Percentiles rank a stretch among this genome's conserved stretches.
Evolutionary conservation across 345 rosid species (phyloP).

Genomic region (Rhodomyrtus tomentosa): DNA sequence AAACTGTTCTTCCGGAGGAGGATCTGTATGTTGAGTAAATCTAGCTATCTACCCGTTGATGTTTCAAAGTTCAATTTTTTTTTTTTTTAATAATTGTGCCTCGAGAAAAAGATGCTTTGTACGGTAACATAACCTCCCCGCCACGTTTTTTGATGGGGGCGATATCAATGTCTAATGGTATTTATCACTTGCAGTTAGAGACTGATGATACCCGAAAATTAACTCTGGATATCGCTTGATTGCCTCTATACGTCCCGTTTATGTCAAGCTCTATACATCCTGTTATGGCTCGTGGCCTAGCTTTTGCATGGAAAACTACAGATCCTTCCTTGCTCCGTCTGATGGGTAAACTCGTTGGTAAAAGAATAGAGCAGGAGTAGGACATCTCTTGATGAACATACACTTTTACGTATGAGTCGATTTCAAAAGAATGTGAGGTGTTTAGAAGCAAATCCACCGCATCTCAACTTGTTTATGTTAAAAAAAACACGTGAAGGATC

Average conservation of each 20-base stretch:
- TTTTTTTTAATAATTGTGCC: background rate
- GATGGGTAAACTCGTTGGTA: background rate
- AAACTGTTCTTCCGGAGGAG: background rate
- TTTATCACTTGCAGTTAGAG: fast-evolving
- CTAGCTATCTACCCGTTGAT: background rate
- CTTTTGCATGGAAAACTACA: background rate
- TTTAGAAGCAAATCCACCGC: fast-evolving
- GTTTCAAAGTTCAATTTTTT: background rate
- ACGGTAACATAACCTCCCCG: background rate
- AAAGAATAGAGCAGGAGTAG: background rate
- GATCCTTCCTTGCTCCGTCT: background rate
- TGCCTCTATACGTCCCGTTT: fast-evolving
- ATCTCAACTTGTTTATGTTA: background rate
- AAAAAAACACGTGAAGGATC: background rate
- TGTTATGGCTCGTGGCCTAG: background rate
- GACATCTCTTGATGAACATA: background rate
- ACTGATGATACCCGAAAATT: background rate
- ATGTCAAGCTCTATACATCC: background rate
- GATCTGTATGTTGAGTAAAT: background rate
- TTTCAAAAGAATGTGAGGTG: background rate
- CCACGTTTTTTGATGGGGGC: background rate
- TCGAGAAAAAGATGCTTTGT: background rate
- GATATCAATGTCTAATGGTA: background rate
- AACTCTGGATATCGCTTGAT: background rate
- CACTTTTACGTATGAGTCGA: background rate